These are phyloP conservation scores for Talaromyces proteolyticus DNA, from an alignment of 495 filamentous ascomycete species.

Conservation along the genomic window DNA sequence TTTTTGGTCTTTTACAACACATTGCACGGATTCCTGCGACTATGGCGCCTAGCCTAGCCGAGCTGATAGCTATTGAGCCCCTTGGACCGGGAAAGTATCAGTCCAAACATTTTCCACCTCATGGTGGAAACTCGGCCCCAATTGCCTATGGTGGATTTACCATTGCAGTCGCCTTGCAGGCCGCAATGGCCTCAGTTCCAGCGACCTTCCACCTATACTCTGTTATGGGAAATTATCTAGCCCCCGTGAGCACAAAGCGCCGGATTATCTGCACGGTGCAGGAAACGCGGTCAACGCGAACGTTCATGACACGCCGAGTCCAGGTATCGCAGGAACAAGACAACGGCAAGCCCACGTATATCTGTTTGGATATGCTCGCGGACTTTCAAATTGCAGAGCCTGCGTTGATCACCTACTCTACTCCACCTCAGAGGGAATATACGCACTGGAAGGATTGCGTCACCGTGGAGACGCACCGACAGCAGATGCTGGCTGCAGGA, in stretches of 20 bases:
- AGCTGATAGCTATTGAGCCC: neutral
- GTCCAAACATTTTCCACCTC: neutral
- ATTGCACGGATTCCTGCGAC: neutral
- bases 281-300: neutral
- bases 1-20: neutral
- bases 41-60: neutral
- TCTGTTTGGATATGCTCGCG: neutral
- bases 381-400: neutral
- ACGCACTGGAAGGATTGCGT: neutral
- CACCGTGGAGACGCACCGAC: neutral
- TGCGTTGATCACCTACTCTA: neutral
- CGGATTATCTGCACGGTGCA: neutral
- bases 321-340: neutral
- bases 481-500: neutral
- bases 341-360: neutral
- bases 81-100: neutral
- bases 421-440: neutral
- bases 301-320: neutral
- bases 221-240: neutral
- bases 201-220: neutral
- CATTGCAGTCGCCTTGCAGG: neutral
- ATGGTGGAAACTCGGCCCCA: neutral
- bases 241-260: neutral
- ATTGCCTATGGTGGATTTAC: neutral
- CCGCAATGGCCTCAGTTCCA: neutral